Conservation (phyloP, 2,329 filamentous ascomycete genomes). For the Neofusicoccum kwambonambiense region DNA sequence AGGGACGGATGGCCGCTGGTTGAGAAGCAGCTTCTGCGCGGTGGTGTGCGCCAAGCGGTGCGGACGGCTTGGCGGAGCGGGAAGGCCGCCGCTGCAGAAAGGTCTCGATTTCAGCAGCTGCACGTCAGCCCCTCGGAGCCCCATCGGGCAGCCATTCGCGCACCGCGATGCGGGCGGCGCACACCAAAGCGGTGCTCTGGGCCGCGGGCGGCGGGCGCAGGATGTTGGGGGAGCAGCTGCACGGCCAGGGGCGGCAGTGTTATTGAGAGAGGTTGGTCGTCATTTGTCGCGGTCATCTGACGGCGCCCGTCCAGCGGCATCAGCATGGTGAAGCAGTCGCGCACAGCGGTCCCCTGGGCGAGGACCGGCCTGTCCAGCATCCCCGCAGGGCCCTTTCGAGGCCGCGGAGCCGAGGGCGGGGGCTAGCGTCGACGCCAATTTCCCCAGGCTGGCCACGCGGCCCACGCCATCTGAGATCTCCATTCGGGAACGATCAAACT, state of each 20-base stretch:
- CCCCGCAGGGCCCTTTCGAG: neutral
- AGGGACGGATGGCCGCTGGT: neutral
- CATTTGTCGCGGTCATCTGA: constrained; percentile 10
- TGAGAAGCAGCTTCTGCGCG: neutral
- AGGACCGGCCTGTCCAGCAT: neutral
- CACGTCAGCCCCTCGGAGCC: constrained; percentile 4
- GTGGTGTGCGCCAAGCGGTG: neutral
- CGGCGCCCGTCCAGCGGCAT: neutral
- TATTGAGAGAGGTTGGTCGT: neutral
- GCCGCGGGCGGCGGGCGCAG: neutral
- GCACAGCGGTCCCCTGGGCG: neutral
- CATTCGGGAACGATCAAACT: neutral
- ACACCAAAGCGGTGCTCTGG: neutral
- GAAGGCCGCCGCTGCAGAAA: neutral
- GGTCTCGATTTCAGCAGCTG: neutral
- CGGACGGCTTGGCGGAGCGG: neutral
- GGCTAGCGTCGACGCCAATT: constrained; percentile 14
- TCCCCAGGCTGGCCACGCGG: constrained; percentile 9
- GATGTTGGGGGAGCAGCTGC: neutral
- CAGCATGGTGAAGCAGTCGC: neutral
- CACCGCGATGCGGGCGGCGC: neutral
- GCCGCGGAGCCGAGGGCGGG: constrained; percentile 3
- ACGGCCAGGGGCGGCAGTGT: neutral
- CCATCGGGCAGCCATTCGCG: neutral
- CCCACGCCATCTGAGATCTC: constrained; percentile 3